Conservation (phyloP, 2,329 filamentous ascomycete genomes). For the Ophiostoma ulmi region DNA sequence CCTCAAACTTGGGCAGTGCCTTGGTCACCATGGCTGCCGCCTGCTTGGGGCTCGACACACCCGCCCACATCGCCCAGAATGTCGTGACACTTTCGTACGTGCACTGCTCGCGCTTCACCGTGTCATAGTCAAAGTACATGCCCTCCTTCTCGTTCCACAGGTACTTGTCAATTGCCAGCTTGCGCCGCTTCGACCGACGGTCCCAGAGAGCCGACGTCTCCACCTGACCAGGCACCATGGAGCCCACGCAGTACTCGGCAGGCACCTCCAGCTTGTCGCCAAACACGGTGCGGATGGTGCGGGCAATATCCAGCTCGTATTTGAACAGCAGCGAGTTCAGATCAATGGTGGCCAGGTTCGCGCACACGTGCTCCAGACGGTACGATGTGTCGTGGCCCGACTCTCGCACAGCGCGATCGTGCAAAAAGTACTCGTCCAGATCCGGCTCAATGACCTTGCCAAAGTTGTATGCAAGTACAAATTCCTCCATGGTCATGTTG, state of each 20-base stretch:
- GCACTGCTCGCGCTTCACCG: slow-evolving; percentile 70
- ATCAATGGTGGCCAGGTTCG: slow-evolving; percentile 86
- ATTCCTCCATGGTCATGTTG: slow-evolving; percentile 73
- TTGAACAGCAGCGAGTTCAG: slow-evolving; percentile 94
- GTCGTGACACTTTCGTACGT: slow-evolving; percentile 88
- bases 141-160: slow-evolving; percentile 88
- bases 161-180: slow-evolving; percentile 82
- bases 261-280: slow-evolving; percentile 78
- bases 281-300: slow-evolving; percentile 78
- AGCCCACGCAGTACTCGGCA: slow-evolving; percentile 68
- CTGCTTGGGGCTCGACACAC: slow-evolving; percentile 77
- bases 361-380: slow-evolving; percentile 80
- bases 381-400: slow-evolving; percentile 97
- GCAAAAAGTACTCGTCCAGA: slow-evolving; percentile 90
- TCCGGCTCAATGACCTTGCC: slow-evolving; percentile 74
- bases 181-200: slow-evolving; percentile 76
- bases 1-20: slow-evolving; percentile 83
- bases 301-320: slow-evolving; percentile 90
- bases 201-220: slow-evolving; percentile 89
- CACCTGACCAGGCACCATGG: slow-evolving; percentile 60
- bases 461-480: slow-evolving; percentile 83
- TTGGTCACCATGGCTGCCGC: slow-evolving; percentile 76
- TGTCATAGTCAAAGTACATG: slow-evolving; percentile 98
- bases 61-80: slow-evolving; percentile 97
- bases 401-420: slow-evolving; percentile 91